Base-by-base conservation (phyloP, 163 green algal species). In the Chloromonas sp. region DNA sequence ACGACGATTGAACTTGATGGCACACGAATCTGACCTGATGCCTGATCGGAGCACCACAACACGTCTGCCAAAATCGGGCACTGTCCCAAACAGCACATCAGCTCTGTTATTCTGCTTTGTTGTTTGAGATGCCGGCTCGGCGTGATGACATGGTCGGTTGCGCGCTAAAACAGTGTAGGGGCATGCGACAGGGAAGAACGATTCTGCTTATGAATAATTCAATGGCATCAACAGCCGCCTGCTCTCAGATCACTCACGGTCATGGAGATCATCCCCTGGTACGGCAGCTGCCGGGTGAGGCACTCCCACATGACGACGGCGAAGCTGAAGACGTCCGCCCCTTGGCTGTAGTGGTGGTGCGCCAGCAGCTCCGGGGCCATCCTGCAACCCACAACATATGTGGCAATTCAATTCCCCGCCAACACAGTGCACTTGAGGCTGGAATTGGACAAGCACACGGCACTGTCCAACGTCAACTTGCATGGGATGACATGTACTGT, bases 311-410 rank as follows among this genome's bases (percentile, higher is more conserved):
- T 86, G 58, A 95, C 91, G 2, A 95, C 87, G 60, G 82, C 86
- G 81, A 87, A 92, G 57, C 60, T 88, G 88, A 93, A 95, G 57
- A 94, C 88, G 84, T 95, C 92, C 0, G 92, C 92, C 87, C 92
- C 92, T 14, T 91, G 86, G 76, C 83, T 89, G 88, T 95, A 95
- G 8, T 87, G 87, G 86, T 95, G 92, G 87, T 92, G 86, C n/a
- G 87, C 88, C 79, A 95, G 81, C 71, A 95, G 92, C 88, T 95
- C 92, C 0, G 93, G 92, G 0, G 90, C 92, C 90, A 93, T 94
- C 91, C 90, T 79, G 71, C 13, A 36, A 2, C 5, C 13, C 71
- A 79, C 66, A 74, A 58, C 71, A 81, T 57, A 79, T 3, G 36
- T 36, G 36, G 36, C 36, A 36, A 36, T 36, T 36, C 36, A 36